Evolutionary conservation across 164 flowering plant species (phyloP).

Genomic region (Stephania yunnanensis): DNA sequence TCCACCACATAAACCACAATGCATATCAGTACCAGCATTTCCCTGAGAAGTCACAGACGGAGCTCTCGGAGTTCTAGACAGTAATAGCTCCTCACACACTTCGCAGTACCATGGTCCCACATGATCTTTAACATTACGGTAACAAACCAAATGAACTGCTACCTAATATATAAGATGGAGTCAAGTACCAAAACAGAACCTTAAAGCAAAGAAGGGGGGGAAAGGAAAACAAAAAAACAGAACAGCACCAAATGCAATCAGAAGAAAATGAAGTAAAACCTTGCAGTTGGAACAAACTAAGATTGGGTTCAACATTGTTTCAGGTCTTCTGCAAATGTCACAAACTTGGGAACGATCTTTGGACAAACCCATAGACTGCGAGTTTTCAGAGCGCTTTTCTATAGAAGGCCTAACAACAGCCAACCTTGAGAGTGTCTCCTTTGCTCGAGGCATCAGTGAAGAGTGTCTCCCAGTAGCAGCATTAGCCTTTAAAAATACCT

Average conservation of each 20-base stretch:
- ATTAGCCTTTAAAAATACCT: constrained; percentile 41
- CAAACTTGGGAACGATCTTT: constrained; percentile 61
- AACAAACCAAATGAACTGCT: constrained; percentile 86
- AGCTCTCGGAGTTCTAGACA: constrained; percentile 42
- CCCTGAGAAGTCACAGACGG: constrained; percentile 39
- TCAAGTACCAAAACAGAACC: constrained; percentile 2
- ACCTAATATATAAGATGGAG: constrained; percentile 44
- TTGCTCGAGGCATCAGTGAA: constrained; percentile 54
- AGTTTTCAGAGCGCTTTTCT: constrained; percentile 43
- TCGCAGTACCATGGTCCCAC: constrained; percentile 93
- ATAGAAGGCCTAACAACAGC: constrained; percentile 40
- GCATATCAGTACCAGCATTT: constrained; percentile 39
- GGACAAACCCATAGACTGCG: constrained; percentile 29
- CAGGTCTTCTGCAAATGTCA: constrained; percentile 80
- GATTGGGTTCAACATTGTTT: constrained; percentile 59
- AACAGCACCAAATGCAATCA: background rate
- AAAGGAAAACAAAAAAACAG: background rate
- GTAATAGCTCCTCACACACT: constrained; percentile 57
- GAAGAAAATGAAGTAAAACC: constrained; percentile 35
- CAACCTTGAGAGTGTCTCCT: constrained; percentile 53
- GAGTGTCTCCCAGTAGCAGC: constrained; percentile 43
- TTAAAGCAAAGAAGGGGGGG: no score
- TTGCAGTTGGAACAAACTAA: constrained; percentile 86
- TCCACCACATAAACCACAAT: constrained; percentile 85
- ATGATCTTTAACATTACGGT: constrained; percentile 56